Conservation (phyloP, 1,284 basidiomycete species). For the Cerioporus squamosus region DNA sequence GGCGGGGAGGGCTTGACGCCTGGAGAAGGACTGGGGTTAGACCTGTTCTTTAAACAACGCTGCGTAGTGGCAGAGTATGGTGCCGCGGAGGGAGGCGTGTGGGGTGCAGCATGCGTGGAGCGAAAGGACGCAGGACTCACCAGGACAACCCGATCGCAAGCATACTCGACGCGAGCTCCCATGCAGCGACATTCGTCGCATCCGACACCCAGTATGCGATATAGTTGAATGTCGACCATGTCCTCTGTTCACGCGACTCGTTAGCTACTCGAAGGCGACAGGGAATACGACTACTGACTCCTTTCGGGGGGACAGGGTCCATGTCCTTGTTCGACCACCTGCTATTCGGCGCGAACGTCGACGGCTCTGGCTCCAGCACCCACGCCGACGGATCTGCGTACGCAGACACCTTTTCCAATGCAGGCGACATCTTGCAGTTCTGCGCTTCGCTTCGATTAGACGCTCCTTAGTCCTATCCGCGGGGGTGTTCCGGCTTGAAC, state of each 20-base stretch:
- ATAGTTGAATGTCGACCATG: conserved; percentile 68
- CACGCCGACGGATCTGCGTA: conserved; percentile 40
- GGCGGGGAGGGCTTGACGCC: conserved; percentile 64
- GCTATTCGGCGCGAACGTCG: conserved; percentile 54
- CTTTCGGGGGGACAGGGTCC: conserved; percentile 66
- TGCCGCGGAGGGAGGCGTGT: background rate
- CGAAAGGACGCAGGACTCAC: conserved; percentile 33
- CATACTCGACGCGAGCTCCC: conserved; percentile 62
- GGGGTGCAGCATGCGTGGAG: background rate
- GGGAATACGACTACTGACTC: conserved; percentile 10
- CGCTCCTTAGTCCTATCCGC: too few relatives aligned
- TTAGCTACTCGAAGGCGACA: background rate
- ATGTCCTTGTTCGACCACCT: conserved; percentile 77
- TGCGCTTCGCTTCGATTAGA: too few relatives aligned
- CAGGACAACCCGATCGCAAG: conserved; percentile 69
- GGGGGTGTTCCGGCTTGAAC: too few relatives aligned
- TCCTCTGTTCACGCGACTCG: conserved; percentile 38
- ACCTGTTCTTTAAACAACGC: background rate
- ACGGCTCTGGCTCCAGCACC: conserved; percentile 51
- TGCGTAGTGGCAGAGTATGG: background rate
- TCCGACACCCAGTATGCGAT: conserved; percentile 71
- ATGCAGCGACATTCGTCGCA: conserved; percentile 52
- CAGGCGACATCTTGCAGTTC: background rate
- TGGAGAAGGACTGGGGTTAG: conserved; percentile 21
- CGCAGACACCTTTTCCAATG: conserved; percentile 11